phyloP scores from a whole-genome alignment of 345 rosid genomes.

The Reutealis trisperma region DNA sequence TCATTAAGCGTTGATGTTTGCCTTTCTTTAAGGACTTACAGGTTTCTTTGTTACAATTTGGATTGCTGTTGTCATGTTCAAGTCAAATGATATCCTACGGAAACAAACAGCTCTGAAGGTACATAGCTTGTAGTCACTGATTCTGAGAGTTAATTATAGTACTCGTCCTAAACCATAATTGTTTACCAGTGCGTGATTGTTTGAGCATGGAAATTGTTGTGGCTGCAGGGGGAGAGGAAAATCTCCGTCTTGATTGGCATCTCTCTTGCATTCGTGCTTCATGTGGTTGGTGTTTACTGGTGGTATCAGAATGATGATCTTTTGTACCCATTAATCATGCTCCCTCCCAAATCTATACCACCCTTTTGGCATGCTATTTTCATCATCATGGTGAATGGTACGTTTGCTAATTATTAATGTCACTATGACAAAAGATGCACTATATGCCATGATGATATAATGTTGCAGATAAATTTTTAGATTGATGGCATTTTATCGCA shows the following conservation, averaged over 20 bases:
- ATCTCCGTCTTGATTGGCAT: slow-evolving; percentile 73
- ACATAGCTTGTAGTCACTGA: slow-evolving; percentile 4
- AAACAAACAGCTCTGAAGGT: slow-evolving; percentile 99
- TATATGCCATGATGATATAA: background rate
- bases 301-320: slow-evolving; percentile 93
- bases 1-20: slow-evolving; percentile 22
- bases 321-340: slow-evolving; percentile 86
- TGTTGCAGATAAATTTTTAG: background rate
- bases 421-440: background rate
- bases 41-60: slow-evolving; percentile 98
- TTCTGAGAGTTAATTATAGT: background rate
- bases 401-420: slow-evolving; percentile 31
- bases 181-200: background rate
- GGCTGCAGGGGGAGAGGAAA: slow-evolving; percentile 92
- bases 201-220: slow-evolving; percentile 31
- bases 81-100: slow-evolving; percentile 91
- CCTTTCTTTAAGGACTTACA: slow-evolving; percentile 39
- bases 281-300: slow-evolving; percentile 89
- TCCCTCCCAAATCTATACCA: slow-evolving; percentile 94
- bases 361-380: slow-evolving; percentile 99
- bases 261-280: slow-evolving; percentile 65
- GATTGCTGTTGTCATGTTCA: slow-evolving; percentile 97
- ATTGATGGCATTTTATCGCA: background rate
- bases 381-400: slow-evolving; percentile 91
- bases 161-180: background rate